Evolutionary conservation across 2,329 filamentous ascomycete species (phyloP).

Genomic region (Trichothecium sympodiale): DNA sequence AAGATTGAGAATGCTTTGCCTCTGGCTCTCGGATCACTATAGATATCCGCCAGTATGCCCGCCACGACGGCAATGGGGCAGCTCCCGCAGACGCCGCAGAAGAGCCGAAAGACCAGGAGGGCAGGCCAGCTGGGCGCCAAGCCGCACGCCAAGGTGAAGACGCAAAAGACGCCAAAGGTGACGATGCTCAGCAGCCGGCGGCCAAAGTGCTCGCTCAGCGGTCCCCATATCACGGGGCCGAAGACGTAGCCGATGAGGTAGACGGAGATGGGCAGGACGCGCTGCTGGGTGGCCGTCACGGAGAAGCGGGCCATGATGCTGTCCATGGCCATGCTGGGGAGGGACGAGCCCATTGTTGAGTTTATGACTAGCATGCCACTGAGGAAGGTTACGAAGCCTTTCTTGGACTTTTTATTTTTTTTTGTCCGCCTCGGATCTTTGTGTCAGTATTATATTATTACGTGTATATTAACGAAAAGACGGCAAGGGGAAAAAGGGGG

Average conservation of each 20-base stretch:
- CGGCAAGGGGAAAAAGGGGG: background rate
- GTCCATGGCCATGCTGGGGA: constrained; percentile 52
- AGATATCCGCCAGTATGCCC: constrained; percentile 57
- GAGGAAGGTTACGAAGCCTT: constrained; percentile 40
- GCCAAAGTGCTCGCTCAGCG: constrained; percentile 54
- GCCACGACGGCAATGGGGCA: constrained; percentile 51
- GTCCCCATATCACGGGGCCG: constrained; percentile 51
- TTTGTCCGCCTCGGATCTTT: no score
- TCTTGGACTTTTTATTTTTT: constrained; percentile 32
- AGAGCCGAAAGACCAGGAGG: constrained; percentile 43
- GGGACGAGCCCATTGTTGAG: constrained; percentile 52
- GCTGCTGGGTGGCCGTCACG: constrained; percentile 33
- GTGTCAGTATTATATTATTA: no score
- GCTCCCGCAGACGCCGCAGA: constrained; percentile 42
- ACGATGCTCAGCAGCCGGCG: constrained; percentile 33
- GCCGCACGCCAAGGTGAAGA: constrained; percentile 45
- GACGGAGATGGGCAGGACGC: constrained; percentile 48
- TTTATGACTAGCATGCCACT: constrained; percentile 53
- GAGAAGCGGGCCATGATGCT: constrained; percentile 47
- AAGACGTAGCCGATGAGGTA: constrained; percentile 55
- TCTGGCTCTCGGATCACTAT: constrained; percentile 32
- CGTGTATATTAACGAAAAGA: background rate
- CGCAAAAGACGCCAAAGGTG: constrained; percentile 35
- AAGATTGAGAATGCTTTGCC: constrained; percentile 50
- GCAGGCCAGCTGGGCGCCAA: constrained; percentile 40